Base-by-base conservation (phyloP, 73 alveolate genomes). In the Tetrahymena borealis region DNA sequence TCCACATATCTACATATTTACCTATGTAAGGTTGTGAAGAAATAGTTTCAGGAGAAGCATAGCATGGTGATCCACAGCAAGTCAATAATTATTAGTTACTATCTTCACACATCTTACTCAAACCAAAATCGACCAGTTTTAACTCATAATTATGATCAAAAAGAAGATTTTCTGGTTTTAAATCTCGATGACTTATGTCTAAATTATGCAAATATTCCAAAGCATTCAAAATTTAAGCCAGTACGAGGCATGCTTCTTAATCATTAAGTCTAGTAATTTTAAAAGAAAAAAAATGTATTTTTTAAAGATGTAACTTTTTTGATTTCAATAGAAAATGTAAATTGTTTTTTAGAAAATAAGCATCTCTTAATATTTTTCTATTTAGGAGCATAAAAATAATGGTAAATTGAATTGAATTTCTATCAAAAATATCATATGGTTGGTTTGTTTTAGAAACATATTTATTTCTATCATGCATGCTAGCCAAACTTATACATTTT, bases 21-120 rank as follows among this genome's bases (percentile, higher is more conserved):
- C 98, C 98, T 78, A 94, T 79, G 91, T 96, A 96, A 78, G 96
- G 95, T 90, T 96, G 92, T n/a, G 97, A 97, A 39, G 95, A 91
- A 12, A 95, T 95, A 95, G 94, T 96, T 95, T 95, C 97, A 11
- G 97, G 97, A 4, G 97, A 95, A 5, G 97, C 97, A 60, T 93
- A 95, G 33, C 97, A 95, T 4, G 97, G 97, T 28, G 96, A 93
- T 8, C 97, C 97, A 91, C 97, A 95, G 4, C 97, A 96, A 8
- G 98, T 96, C n/a, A 15, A 60, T 15, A 60, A 60, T 60, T 60
- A 91, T 41, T 91, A 31, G 5, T 91, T 42, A 7, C 77, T 4
- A 37, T 93, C 96, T 39, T 94, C 39, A 79, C 90, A 33, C 12
- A 93, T 78, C 28, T 93, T 79, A 33, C 96, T 92, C 32, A 94